These are phyloP conservation scores for Lumnitzera littorea DNA, from an alignment of 345 rosid genomes.

Conservation along the genomic window DNA sequence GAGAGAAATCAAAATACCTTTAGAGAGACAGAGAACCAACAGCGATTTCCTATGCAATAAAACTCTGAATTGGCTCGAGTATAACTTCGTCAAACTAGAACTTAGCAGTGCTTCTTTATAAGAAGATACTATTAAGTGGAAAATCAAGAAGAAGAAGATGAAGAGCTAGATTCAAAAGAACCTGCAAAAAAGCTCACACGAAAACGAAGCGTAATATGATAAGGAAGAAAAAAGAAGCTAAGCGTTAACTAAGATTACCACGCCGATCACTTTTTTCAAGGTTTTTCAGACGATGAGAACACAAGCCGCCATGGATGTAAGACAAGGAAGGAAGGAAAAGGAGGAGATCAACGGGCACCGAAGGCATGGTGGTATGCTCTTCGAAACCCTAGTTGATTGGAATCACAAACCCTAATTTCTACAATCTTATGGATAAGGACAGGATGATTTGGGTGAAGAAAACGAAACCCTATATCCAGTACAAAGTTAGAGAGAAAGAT, in stretches of 20 bases:
- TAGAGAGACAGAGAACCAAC: too few relatives aligned
- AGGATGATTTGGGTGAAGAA: not conserved
- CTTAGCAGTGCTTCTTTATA: too few relatives aligned
- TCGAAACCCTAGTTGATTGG: conserved; percentile 49
- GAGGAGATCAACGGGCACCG: conserved; percentile 47
- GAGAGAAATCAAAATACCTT: too few relatives aligned
- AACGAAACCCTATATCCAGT: not conserved
- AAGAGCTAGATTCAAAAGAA: not conserved
- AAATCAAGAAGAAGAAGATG: not conserved
- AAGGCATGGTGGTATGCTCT: conserved; percentile 80
- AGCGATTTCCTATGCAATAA: too few relatives aligned
- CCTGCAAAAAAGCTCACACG: not conserved
- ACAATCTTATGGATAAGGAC: not conserved
- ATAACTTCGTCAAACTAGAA: too few relatives aligned
- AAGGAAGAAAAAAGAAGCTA: not conserved
- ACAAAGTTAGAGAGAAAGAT: not conserved
- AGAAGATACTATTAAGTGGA: too few relatives aligned
- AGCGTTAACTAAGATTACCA: conserved; percentile 91
- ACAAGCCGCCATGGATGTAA: conserved; percentile 47
- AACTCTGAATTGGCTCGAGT: too few relatives aligned
- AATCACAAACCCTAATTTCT: conserved; percentile 21
- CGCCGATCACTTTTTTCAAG: conserved; percentile 91
- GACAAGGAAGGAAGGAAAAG: conserved; percentile 47
- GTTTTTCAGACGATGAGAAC: conserved; percentile 74
- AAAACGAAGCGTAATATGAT: not conserved